A percentile compares a stretch with the other conserved stretches of the same genome.
These are phyloP conservation scores for Ottelia alismoides DNA, from an alignment of 106 monocot genomes.

Conservation along the genomic window DNA sequence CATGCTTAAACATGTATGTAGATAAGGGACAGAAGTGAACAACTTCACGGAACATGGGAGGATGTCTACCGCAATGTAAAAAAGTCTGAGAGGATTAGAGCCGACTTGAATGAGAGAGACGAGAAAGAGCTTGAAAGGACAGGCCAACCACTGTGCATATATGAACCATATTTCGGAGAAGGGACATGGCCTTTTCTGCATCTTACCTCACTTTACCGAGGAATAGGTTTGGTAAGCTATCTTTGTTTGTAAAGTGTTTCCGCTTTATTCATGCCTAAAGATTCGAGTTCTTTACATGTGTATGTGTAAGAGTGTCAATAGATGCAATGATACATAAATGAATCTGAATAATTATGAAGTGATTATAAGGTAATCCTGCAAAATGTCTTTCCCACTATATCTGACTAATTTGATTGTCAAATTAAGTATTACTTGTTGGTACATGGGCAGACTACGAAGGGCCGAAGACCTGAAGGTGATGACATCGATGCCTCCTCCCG, in stretches of 20 bases:
- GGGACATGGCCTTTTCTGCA: slow-evolving; percentile 94
- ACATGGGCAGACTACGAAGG: slow-evolving; percentile 50
- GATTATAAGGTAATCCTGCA: too few relatives aligned
- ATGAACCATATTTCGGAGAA: slow-evolving; percentile 97
- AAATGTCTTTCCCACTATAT: too few relatives aligned
- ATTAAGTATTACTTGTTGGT: neutral
- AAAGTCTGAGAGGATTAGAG: slow-evolving; percentile 69
- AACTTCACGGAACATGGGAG: slow-evolving; percentile 88
- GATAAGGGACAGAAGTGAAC: slow-evolving; percentile 80
- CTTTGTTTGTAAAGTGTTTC: too few relatives aligned
- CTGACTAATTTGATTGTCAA: slow-evolving; percentile 5
- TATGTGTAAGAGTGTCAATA: too few relatives aligned
- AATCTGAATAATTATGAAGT: too few relatives aligned
- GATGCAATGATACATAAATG: too few relatives aligned
- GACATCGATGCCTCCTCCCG: slow-evolving; percentile 93
- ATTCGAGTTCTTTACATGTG: too few relatives aligned
- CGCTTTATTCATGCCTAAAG: too few relatives aligned
- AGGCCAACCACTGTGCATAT: slow-evolving; percentile 93
- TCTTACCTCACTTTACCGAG: slow-evolving; percentile 81
- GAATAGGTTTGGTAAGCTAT: slow-evolving; percentile 76
- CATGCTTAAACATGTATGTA: slow-evolving; percentile 13
- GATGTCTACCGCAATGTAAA: slow-evolving; percentile 86
- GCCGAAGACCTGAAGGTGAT: slow-evolving; percentile 74
- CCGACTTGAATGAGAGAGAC: slow-evolving; percentile 85
- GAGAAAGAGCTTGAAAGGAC: slow-evolving; percentile 92